phyloP scores from a whole-genome alignment of 331 rosid genomes.

The Malus hybrid region DNA sequence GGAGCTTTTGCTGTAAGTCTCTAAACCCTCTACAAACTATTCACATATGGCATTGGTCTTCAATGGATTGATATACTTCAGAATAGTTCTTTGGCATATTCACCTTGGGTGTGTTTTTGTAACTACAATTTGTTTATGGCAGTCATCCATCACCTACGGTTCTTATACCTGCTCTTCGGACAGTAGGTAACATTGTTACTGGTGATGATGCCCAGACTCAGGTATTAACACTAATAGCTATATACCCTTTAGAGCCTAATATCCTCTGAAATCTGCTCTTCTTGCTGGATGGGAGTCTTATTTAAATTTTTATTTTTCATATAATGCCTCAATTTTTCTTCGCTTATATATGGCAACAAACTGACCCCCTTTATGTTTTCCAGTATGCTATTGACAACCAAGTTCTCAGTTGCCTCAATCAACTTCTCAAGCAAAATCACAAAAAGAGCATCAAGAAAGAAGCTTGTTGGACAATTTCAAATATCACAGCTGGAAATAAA shows the following conservation, averaged over 20 bases:
- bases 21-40: background rate
- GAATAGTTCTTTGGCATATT: background rate
- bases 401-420: conserved; percentile 44
- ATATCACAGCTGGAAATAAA: conserved; percentile 67
- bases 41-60: background rate
- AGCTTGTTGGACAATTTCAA: conserved; percentile 77
- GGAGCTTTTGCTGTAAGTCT: conserved; percentile 51
- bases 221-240: conserved; percentile 22
- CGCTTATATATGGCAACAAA: background rate
- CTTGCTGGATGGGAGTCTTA: background rate
- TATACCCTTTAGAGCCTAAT: background rate
- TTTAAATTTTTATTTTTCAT: background rate
- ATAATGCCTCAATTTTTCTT: background rate
- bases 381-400: conserved; percentile 53
- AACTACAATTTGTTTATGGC: conserved; percentile 17
- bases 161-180: conserved; percentile 59
- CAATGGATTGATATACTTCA: background rate
- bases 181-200: conserved; percentile 52
- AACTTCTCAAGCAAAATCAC: conserved; percentile 56
- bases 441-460: conserved; percentile 68
- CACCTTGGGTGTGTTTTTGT: background rate
- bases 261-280: background rate
- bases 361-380: conserved; percentile 1
- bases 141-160: conserved; percentile 55
- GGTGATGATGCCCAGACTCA: conserved; percentile 67